These are phyloP conservation scores for Ceratobasidium theobromae DNA, from an alignment of 1,284 basidiomycete genomes.

Conservation along the genomic window DNA sequence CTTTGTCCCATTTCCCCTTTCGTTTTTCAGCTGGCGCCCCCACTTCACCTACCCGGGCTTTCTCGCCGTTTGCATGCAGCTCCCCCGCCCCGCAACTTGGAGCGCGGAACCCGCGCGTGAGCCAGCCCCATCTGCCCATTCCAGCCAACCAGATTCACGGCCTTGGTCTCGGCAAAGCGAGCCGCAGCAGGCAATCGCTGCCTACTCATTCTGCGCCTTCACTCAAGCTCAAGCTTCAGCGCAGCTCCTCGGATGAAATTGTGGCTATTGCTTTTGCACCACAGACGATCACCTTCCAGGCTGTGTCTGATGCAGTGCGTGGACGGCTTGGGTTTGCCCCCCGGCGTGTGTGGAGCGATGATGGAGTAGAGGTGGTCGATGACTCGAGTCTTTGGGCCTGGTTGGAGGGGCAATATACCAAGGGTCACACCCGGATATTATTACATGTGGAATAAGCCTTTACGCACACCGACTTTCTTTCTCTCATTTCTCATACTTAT, in stretches of 20 bases:
- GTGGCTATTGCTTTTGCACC: slow-evolving; percentile 18
- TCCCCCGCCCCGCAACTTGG: not conserved
- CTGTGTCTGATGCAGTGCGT: slow-evolving; percentile 14
- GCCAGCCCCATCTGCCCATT: not conserved
- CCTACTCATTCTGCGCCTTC: not conserved
- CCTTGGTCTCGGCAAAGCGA: not conserved
- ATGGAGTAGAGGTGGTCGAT: not conserved
- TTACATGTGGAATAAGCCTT: slow-evolving; percentile 17
- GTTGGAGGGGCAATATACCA: slow-evolving; percentile 24
- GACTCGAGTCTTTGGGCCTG: slow-evolving; percentile 12
- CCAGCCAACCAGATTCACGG: not conserved
- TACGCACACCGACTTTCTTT: slow-evolving; percentile 9
- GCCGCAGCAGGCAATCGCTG: slow-evolving; percentile 5
- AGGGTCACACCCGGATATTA: slow-evolving; percentile 20
- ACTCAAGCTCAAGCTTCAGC: slow-evolving; percentile 18
- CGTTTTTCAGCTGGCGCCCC: slow-evolving; percentile 4
- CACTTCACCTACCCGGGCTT: not conserved
- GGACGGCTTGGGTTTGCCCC: slow-evolving; percentile 14
- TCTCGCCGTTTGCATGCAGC: not conserved
- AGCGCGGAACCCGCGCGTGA: not conserved
- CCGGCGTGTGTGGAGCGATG: slow-evolving; percentile 1
- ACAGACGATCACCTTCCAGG: slow-evolving; percentile 11
- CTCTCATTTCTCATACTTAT: not conserved
- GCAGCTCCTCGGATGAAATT: slow-evolving; percentile 18
- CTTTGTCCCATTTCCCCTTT: slow-evolving; percentile 24